phyloP scores from a whole-genome alignment of 1,284 basidiomycete species.

The Ganoderma sinense region DNA sequence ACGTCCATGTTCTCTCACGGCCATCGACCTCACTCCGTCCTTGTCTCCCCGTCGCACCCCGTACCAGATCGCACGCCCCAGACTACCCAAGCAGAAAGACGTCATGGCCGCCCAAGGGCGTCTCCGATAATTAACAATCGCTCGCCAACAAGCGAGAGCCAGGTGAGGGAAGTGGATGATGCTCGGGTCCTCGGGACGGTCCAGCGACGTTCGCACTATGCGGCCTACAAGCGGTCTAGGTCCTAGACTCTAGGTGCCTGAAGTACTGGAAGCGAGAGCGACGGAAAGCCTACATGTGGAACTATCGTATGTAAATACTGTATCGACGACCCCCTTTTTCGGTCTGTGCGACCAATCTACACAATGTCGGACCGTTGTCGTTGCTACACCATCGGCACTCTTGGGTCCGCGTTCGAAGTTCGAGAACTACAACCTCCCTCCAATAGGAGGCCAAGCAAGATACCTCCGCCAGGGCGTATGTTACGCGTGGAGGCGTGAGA shows the following conservation, averaged over 20 bases:
- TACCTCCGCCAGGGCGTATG: not conserved
- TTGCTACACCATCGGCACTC: not conserved
- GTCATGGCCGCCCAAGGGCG: not conserved
- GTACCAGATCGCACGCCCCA: not conserved
- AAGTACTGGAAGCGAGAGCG: not conserved
- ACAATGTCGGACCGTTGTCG: not conserved
- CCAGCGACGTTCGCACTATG: not conserved
- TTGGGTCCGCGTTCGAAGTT: not conserved
- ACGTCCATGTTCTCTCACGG: conserved; percentile 11
- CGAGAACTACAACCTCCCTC: not conserved
- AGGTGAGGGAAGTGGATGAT: not conserved
- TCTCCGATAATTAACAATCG: not conserved
- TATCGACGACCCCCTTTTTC: not conserved
- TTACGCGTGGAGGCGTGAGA: conserved; percentile 6
- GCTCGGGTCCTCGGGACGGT: not conserved
- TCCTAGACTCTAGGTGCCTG: not conserved
- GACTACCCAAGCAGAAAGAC: not conserved
- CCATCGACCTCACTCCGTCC: not conserved
- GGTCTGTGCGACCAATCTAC: not conserved
- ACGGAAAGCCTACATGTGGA: not conserved
- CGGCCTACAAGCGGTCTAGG: not conserved
- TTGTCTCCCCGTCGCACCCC: not conserved
- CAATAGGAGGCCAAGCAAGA: not conserved
- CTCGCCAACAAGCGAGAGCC: not conserved
- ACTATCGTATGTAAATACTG: not conserved